phyloP scores from a whole-genome alignment of 805 yeast genomes.

The Sugiyamaella americana region DNA sequence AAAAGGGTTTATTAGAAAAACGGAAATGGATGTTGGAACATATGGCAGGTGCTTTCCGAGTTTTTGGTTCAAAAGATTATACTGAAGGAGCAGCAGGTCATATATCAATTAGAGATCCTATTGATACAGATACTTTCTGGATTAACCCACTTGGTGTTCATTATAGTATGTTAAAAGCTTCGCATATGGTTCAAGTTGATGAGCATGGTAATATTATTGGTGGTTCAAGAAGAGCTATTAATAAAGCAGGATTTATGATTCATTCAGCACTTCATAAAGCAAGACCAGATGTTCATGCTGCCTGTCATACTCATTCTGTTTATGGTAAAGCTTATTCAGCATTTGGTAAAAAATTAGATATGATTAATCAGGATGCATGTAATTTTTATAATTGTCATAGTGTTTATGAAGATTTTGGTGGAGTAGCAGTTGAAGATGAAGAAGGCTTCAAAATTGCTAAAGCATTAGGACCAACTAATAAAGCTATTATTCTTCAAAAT shows the following conservation, averaged over 20 bases:
- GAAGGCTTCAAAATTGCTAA: conserved; percentile 60
- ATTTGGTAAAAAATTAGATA: conserved; percentile 62
- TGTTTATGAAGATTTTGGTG: conserved; percentile 67
- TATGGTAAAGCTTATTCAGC: conserved; percentile 61
- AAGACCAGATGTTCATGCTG: conserved; percentile 65
- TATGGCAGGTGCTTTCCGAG: conserved; percentile 80
- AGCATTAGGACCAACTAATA: conserved; percentile 51
- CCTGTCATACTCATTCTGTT: conserved; percentile 63
- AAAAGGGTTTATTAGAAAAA: conserved; percentile 30
- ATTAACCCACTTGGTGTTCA: conserved; percentile 83
- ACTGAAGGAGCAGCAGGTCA: conserved; percentile 82
- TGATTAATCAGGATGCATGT: conserved; percentile 77
- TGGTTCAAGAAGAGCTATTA: conserved; percentile 49
- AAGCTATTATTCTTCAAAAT: conserved; percentile 57
- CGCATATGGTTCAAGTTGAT: conserved; percentile 59
- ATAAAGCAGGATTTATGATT: conserved; percentile 65
- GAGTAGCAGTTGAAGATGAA: conserved; percentile 62
- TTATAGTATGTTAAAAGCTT: conserved; percentile 52
- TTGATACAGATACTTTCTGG: conserved; percentile 77
- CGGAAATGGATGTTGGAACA: conserved; percentile 57
- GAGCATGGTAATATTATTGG: conserved; percentile 59
- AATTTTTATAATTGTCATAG: conserved; percentile 58
- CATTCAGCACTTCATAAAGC: conserved; percentile 63
- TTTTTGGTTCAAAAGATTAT: conserved; percentile 72
- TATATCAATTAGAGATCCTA: conserved; percentile 79